Evolutionary conservation across 129 eudicot genomes (phyloP).

Genomic region (Lonicera japonica): DNA sequence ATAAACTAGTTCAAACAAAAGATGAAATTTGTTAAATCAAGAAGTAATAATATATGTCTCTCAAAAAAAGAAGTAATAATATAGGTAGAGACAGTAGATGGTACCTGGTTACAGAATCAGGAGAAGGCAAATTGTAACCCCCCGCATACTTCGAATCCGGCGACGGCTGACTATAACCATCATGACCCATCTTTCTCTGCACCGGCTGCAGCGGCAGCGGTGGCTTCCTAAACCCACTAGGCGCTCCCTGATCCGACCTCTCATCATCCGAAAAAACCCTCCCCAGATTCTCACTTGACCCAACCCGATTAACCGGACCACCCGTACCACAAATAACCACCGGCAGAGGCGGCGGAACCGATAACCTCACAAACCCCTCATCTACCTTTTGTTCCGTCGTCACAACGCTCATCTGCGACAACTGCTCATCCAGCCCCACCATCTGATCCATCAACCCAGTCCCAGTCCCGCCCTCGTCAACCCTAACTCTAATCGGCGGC

Average conservation of each 20-base stretch:
- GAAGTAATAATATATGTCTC: too few relatives aligned
- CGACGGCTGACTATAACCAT: slow-evolving; percentile 47
- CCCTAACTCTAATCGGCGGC: slow-evolving; percentile 51
- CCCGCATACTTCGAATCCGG: slow-evolving; percentile 68
- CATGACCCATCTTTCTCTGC: slow-evolving; percentile 44
- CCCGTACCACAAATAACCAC: not conserved
- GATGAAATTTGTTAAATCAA: too few relatives aligned
- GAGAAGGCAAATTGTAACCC: slow-evolving; percentile 54
- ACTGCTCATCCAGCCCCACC: slow-evolving; percentile 67
- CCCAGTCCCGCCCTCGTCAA: slow-evolving; percentile 24
- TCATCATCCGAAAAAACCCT: slow-evolving; percentile 44
- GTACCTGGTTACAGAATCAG: slow-evolving; percentile 72
- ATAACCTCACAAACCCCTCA: slow-evolving; percentile 12
- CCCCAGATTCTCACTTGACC: slow-evolving; percentile 6
- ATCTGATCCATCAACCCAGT: slow-evolving; percentile 28
- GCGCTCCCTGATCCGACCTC: slow-evolving; percentile 48
- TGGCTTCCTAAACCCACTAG: slow-evolving; percentile 47
- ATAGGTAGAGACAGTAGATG: not conserved
- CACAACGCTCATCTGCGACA: slow-evolving; percentile 42
- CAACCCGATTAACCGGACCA: slow-evolving; percentile 15
- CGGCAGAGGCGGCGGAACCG: slow-evolving; percentile 27
- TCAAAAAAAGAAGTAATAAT: too few relatives aligned
- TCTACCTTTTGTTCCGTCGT: slow-evolving; percentile 8
- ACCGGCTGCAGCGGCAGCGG: slow-evolving; percentile 70
- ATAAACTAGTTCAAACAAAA: too few relatives aligned